These are phyloP conservation scores for Hymenoscyphus scutula DNA, from an alignment of 2,329 filamentous ascomycete genomes.

Conservation along the genomic window DNA sequence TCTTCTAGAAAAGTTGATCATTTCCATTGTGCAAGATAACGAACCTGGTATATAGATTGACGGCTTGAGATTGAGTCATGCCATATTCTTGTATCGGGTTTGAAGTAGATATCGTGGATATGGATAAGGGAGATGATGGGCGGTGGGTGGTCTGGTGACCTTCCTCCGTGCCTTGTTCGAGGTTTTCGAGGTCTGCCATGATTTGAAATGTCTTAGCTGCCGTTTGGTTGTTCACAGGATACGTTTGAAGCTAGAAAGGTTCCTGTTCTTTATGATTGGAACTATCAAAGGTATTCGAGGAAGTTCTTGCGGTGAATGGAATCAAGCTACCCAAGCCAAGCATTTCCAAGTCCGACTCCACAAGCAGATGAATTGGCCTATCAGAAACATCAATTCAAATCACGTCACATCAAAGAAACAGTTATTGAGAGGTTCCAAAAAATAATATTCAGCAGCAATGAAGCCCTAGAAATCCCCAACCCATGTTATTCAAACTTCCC, in stretches of 20 bases:
- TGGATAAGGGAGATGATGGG: not conserved
- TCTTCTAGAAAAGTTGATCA: not conserved
- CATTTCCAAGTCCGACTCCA: too few relatives aligned
- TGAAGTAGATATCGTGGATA: not conserved
- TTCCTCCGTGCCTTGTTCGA: not conserved
- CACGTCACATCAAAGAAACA: not conserved
- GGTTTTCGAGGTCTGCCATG: not conserved
- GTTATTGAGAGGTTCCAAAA: conserved; percentile 5
- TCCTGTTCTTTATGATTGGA: too few relatives aligned
- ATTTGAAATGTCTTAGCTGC: not conserved
- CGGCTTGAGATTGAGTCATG: conserved; percentile 39
- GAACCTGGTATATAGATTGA: conserved; percentile 43
- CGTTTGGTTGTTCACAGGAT: not conserved
- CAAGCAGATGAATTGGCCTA: too few relatives aligned
- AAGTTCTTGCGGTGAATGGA: too few relatives aligned
- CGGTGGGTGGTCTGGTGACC: not conserved
- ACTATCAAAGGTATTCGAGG: too few relatives aligned
- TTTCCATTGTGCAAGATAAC: not conserved
- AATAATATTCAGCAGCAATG: conserved; percentile 2
- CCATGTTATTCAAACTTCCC: conserved; percentile 7
- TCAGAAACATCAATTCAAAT: not conserved
- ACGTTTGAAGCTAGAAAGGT: too few relatives aligned
- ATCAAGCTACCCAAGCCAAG: too few relatives aligned
- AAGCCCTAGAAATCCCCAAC: not conserved
- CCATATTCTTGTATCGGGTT: conserved; percentile 8